These are phyloP conservation scores for Neonectria coccinea DNA, from an alignment of 2,329 filamentous ascomycete species.

Conservation along the genomic window DNA sequence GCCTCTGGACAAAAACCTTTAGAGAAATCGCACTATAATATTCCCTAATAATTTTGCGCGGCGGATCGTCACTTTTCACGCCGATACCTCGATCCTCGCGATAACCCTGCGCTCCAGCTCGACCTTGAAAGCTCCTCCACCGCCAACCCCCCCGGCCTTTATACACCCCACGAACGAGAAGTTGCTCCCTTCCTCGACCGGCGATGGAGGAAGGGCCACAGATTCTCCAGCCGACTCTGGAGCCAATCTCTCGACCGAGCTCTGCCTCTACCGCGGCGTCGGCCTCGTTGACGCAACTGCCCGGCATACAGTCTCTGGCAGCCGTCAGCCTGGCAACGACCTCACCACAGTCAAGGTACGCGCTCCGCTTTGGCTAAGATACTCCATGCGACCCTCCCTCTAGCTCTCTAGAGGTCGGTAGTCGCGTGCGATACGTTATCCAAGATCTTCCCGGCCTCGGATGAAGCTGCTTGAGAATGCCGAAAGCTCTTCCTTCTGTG, in stretches of 20 bases:
- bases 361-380: constrained; percentile 13
- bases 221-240: constrained; percentile 54
- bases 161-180: constrained; percentile 15
- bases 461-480: constrained; percentile 7
- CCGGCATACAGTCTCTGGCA: constrained; percentile 60
- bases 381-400: constrained; percentile 11
- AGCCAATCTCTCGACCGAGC: constrained; percentile 63
- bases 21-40: constrained; percentile 10
- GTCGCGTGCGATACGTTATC: constrained; percentile 28
- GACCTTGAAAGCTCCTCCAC: constrained; percentile 12
- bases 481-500: constrained; percentile 15
- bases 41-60: constrained; percentile 2
- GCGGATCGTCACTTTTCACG: not conserved
- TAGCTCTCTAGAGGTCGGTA: constrained; percentile 14
- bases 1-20: constrained; percentile 2
- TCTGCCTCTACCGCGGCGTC: constrained; percentile 62
- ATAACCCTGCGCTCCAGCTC: constrained; percentile 13
- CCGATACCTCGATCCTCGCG: constrained; percentile 7
- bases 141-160: constrained; percentile 12
- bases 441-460: constrained; percentile 4
- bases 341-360: constrained; percentile 62
- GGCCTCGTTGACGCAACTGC: constrained; percentile 56
- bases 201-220: constrained; percentile 62
- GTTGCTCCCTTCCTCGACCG: constrained; percentile 18
- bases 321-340: constrained; percentile 53